A percentile compares a stretch with the other conserved stretches of the same genome.
phyloP scores from a whole-genome alignment of 352 stramenopile genomes.

The Thalassiosira mediterranea region DNA sequence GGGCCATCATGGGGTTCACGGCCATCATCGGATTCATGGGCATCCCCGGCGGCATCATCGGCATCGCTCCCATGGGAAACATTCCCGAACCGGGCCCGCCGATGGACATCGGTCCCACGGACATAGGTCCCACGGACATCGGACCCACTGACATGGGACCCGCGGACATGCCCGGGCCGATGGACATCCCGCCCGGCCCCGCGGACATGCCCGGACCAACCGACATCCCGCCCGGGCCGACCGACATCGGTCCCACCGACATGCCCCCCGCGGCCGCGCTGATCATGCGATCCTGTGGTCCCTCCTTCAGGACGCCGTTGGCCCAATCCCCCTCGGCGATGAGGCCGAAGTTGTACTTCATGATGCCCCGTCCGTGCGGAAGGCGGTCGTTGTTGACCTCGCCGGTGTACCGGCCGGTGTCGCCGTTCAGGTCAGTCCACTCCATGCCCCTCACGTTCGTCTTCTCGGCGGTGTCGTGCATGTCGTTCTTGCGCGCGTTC shows the following conservation, averaged over 20 bases:
- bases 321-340: conserved; percentile 54
- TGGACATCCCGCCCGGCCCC: conserved; percentile 3
- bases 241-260: background rate
- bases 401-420: conserved; percentile 54
- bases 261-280: conserved; percentile 25
- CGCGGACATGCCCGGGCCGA: conserved; percentile 18
- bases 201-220: background rate
- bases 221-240: background rate
- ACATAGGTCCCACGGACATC: conserved; percentile 28
- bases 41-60: conserved; percentile 27
- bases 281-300: conserved; percentile 53
- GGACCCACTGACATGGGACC: conserved; percentile 18
- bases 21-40: conserved; percentile 1
- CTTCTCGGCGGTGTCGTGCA: conserved; percentile 33
- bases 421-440: conserved; percentile 56
- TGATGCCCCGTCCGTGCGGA: conserved; percentile 53
- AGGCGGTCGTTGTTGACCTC: conserved; percentile 44
- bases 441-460: conserved; percentile 55
- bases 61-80: conserved; percentile 10
- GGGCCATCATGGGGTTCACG: conserved; percentile 36
- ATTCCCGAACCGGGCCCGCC: conserved; percentile 10
- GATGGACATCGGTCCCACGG: conserved; percentile 27
- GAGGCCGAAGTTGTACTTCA: conserved; percentile 57
- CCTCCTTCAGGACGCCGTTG: conserved; percentile 58
- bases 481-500: conserved; percentile 54